These are phyloP conservation scores for Trichocomaceae sp. DNA, from an alignment of 2,329 filamentous ascomycete species.

Conservation along the genomic window DNA sequence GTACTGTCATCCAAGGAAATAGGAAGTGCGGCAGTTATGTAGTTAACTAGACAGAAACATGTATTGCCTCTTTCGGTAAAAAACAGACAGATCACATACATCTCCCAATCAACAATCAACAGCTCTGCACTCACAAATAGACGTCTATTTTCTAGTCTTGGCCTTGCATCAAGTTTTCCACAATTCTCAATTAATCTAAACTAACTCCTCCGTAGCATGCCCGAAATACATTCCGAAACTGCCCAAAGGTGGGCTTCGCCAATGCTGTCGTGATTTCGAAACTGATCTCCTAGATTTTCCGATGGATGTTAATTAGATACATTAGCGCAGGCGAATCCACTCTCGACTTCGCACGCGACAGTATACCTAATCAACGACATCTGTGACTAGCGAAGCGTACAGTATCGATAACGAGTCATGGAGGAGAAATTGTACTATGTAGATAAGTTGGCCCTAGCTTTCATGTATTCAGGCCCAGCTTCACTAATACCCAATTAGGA, in stretches of 20 bases:
- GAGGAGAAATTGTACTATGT: too few species aligned
- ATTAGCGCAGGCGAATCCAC: too few species aligned
- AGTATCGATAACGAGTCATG: too few species aligned
- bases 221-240: conserved; percentile 4
- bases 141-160: neutral
- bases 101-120: neutral
- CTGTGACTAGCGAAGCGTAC: too few species aligned
- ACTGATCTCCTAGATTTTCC: conserved; percentile 6
- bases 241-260: neutral
- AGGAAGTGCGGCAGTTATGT: too few species aligned
- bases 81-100: neutral
- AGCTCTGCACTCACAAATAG: neutral
- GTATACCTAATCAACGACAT: too few species aligned
- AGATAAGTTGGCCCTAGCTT: too few species aligned
- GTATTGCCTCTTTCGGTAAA: neutral
- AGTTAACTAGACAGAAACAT: neutral
- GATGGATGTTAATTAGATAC: neutral
- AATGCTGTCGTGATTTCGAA: neutral
- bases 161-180: neutral
- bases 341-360: too few species aligned
- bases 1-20: too few species aligned
- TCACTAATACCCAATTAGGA: too few species aligned
- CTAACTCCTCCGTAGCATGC: too few species aligned
- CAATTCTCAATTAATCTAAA: neutral
- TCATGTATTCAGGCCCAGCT: too few species aligned